Evolutionary conservation across 495 filamentous ascomycete genomes (phyloP).

Genomic region (Neurospora sp.): DNA sequence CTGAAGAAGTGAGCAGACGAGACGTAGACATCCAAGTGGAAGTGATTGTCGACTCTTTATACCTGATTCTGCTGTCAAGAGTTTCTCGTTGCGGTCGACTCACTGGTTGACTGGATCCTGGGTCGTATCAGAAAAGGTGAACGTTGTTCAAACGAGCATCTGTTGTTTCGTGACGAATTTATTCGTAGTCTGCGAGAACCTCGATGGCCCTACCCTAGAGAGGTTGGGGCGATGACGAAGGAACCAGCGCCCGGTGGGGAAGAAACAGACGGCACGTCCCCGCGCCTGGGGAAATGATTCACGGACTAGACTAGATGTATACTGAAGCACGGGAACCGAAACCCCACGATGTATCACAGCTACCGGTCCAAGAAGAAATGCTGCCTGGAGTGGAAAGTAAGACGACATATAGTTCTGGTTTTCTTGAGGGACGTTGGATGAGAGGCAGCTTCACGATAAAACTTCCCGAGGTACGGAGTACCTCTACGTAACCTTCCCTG

Average conservation of each 20-base stretch:
- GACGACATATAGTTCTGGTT: neutral
- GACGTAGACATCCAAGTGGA: neutral
- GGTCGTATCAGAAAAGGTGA: neutral
- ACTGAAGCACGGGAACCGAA: neutral
- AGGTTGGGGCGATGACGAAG: neutral
- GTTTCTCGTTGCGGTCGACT: neutral
- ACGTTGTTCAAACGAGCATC: neutral
- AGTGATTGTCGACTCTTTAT: neutral
- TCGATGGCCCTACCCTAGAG: neutral
- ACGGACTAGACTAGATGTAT: slow-evolving; percentile 2
- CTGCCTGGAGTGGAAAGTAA: neutral
- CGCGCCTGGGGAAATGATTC: slow-evolving; percentile 22
- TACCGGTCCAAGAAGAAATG: neutral
- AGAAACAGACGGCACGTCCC: neutral
- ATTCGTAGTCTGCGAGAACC: neutral
- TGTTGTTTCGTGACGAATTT: neutral
- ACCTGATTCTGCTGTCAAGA: neutral
- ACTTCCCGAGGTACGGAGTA: neutral
- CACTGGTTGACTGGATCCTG: neutral
- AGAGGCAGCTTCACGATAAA: neutral
- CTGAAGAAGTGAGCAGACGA: neutral
- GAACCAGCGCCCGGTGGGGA: neutral
- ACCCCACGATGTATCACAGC: neutral
- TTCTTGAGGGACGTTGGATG: neutral
- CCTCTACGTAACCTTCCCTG: neutral